Base-by-base conservation (phyloP, 768 basidiomycete species). In the Chiua virens region DNA sequence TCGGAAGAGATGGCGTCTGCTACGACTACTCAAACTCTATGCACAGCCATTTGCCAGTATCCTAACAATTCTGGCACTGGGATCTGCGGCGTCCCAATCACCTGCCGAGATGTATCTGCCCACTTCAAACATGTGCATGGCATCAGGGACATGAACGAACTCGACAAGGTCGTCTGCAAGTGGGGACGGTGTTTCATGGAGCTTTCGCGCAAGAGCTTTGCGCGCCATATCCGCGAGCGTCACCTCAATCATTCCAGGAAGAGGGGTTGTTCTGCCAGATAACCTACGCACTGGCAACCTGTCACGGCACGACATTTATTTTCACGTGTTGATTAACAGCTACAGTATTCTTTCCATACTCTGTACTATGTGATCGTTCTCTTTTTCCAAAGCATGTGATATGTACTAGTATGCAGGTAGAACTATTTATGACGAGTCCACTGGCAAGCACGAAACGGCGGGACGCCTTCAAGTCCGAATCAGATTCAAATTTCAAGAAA, bases 201-300 rank as follows among this genome's bases (percentile, higher is more conserved):
- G 1, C 0, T 5, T 7, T 2, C 1, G 2, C 40, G 53, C 14
- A 55, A 59, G 3, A 55, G 56, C 8, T 46, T 60, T 10, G 13
- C 1, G 0, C 39, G 58, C 0, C 58, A 59, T 3, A 3, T 56
- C 0, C 21, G 28, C 0, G 58, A 60, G 2, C 0, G 0, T 0
- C 58, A 59, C 6, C 35, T 60, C 1, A 2, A 2, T 0, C 53
- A 60, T 22, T 4, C 8, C 9, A 46, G 57, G 35, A 4, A 0
- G 5, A 1, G 15, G 9, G 43, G 43, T 1, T 56, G 53, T 22
- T 37, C 34, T 20, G 13, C n/a, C 15, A 40, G 28, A 50, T 22
- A 49, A n/a, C 17, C 7, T 8, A 30, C 9, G n/a, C 37, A 15
- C 11, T 30, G 7, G 3, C 9, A 23, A 8, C 27, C 9, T 27